Base-by-base conservation (phyloP, 192 early-diverging fungal genomes). In the Hyaloraphidium curvatum region DNA sequence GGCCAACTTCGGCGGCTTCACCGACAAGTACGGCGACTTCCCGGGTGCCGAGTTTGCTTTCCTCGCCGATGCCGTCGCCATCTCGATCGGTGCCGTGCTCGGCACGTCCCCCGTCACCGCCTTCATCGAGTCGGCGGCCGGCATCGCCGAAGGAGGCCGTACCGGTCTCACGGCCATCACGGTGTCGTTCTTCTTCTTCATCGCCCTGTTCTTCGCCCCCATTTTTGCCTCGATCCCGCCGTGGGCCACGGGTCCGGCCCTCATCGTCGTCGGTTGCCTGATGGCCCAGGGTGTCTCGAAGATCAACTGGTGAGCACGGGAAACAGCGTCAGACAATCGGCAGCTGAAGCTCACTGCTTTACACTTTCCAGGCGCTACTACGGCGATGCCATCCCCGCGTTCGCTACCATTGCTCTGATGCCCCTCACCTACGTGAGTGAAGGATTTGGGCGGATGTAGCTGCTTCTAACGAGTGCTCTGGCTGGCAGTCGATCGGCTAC, bases 261-360 rank as follows among this genome's bases (percentile, higher is more conserved):
- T 88, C 51, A 78, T 88, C 57, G 54, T 78, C 25, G 81, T 88
- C 3, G 85, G 85, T 28, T 79, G 77, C 4, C 68, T 88, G 79
- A 88, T 88, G 85, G 67, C 74, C 17, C 70, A 68, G 27, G 27
- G 39, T 9, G 70, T 84, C 13, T 61, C 71, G 1, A 62, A 80
- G 50, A 78, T 87, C 66, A 87, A 87, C 66, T 87, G 81, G 73
- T n/a, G n/a, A n/a, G n/a, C n/a, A n/a, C n/a, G n/a, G n/a, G n/a
- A n/a, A 67, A 78, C 50, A 85, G 85, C 61, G 62, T 79, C 48
- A 80, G 82, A 30, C 82, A 87, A 14, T 5, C 43, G 43, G 14
- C 17, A 48, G 43, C 25, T 25, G 11, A 7, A 48, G 23, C 25
- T 48, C 43, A 7, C 7, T 5, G 19, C n/a, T 11, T 37, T 7